Percentiles rank a stretch among this genome's conserved stretches.
phyloP scores from a whole-genome alignment of 2,329 filamentous ascomycete species.

The Zymoseptoria crescenta region DNA sequence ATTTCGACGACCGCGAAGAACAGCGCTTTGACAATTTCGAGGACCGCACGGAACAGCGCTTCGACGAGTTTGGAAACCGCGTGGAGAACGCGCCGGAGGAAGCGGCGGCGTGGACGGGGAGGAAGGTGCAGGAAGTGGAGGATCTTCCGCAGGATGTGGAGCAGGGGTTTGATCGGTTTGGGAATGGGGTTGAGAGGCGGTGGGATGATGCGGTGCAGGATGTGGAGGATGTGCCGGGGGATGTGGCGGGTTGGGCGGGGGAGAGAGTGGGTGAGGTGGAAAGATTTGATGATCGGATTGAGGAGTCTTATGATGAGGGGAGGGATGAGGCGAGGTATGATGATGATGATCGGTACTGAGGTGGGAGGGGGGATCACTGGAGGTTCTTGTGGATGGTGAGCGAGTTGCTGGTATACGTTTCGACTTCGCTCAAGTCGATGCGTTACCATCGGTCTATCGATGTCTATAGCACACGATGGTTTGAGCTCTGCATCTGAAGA shows the following conservation, averaged over 20 bases:
- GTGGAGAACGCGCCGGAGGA: conserved; percentile 38
- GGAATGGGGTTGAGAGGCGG: conserved; percentile 26
- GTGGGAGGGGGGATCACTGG: neutral
- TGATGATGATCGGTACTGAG: conserved; percentile 11
- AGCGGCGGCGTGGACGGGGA: conserved; percentile 37
- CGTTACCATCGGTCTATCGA: conserved; percentile 6
- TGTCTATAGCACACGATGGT: conserved; percentile 5
- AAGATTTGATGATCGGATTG: conserved; percentile 36
- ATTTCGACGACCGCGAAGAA: conserved; percentile 7
- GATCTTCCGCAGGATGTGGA: conserved; percentile 30
- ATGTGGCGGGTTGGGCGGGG: conserved; percentile 30
- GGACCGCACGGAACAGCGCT: conserved; percentile 17
- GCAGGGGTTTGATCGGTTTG: conserved; percentile 28
- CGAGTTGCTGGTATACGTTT: neutral
- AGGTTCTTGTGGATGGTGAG: neutral
- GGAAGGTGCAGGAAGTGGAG: conserved; percentile 36
- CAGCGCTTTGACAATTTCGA: conserved; percentile 21
- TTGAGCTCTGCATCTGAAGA: neutral
- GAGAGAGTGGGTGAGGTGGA: conserved; percentile 38
- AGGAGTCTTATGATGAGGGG: conserved; percentile 39
- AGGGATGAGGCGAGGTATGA: conserved; percentile 26
- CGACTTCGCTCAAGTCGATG: neutral
- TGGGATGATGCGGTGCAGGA: conserved; percentile 28
- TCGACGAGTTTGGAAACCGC: conserved; percentile 22
- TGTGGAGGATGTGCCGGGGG: conserved; percentile 31